Evolutionary conservation across 805 yeast genomes (phyloP), one percentile per base, ranked within the genome.

Genomic region (Ogataea populi-albae): DNA sequence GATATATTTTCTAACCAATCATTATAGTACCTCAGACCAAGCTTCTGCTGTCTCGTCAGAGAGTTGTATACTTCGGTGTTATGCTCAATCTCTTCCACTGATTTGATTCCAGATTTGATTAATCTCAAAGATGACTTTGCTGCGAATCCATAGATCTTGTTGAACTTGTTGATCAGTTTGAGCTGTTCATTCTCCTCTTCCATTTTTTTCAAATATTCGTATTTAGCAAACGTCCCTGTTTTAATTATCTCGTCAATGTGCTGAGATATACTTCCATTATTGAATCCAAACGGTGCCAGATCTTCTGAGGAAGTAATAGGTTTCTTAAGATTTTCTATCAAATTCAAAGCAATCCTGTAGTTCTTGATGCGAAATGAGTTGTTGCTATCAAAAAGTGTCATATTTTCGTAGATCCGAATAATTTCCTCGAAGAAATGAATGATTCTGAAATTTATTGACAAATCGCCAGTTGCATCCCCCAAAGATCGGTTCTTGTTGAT

Each of bases 91-190:
- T 69, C 52, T 27, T 71, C 76, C 1, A 69, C 65, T 10, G 68
- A 39, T 1, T 68, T 58, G 11, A 67, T 47, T 18, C 50, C 46
- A 3, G 73, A 71, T 36, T 62, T 56, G 5, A 56, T 41, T 30
- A 76, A 66, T 31, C 56, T 48, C 17, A 52, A 44, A 0, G 80
- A 75, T 3, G 56, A 52, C 5, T 35, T 46, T 4, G 63, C 57
- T 0, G 81, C 81, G 6, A 77, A 77, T 1, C 80, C 79, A 45
- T 69, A 64, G 3, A 77, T 64, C 1, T 64, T 57, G 26, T 59
- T 53, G 28, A 77, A 64, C 26, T 51, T 35, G 15, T 52, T 48
- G 22, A 71, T 33, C 3, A 57, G 44, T 10, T 47, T 37, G 10
- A 53, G 33, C 11, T 50, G 40, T 9, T 53, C 54, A 32, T 64